Evolutionary conservation across 306 rosid genomes (phyloP), one percentile per base, ranked within the genome.

Genomic region (Crotalaria pallida): DNA sequence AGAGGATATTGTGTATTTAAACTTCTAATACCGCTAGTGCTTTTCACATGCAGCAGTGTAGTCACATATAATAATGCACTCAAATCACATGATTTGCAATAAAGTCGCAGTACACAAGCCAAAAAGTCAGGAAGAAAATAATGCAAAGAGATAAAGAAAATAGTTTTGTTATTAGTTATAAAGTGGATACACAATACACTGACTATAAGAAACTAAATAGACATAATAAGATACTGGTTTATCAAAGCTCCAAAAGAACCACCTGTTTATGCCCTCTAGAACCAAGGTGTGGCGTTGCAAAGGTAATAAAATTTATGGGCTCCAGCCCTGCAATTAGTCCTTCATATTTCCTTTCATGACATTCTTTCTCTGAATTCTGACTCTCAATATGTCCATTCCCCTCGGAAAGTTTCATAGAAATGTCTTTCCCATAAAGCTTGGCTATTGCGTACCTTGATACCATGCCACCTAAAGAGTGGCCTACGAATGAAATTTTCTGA

Each of bases 221-320:
- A 31, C 6, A 8, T 6, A 31, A 36, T 22, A 48, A 48, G 49
- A 38, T 66, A 44, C 66, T 57, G 8, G 48, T 16, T 21, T 33
- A 22, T 16, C 4, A 26, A 33, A 31, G 71, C 50, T 63, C 27
- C 41, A 40, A 66, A 29, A 51, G 29, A 65, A 51, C 66, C 41
- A 88, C 98, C 88, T 93, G 97, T 29, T 81, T 87, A 78, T 93
- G 97, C 34, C 94, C 97, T 79, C 96, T 78, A 57, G 97, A 76
- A 76, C 98, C 98, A 9, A 93, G 94, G 78, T 93, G 97, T 18
- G 98, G 98, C 3, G 98, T 88, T 10, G 97, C 98, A 6, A 63
- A 79, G 34, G 92, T 84, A 63, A 93, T 87, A 76, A 90, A 93
- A 78, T 90, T 93, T 57, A 90, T 44, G 0, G 98, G 94, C 77